These are phyloP conservation scores for Metschnikowia continentalis DNA, from an alignment of 805 yeast species.

Conservation along the genomic window DNA sequence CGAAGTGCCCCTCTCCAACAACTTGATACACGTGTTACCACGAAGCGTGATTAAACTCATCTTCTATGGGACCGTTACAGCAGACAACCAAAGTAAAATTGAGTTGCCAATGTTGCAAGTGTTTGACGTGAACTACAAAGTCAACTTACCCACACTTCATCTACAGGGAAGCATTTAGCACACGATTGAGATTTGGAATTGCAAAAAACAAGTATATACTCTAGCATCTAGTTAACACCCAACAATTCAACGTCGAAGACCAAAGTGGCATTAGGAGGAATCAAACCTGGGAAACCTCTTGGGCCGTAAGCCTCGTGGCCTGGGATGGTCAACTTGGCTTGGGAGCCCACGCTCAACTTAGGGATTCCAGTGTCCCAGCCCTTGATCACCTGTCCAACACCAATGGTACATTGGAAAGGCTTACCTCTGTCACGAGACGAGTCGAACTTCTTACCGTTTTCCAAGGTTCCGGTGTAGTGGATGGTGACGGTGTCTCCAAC, in stretches of 20 bases:
- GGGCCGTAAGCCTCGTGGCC: conserved; percentile 91
- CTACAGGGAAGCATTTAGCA: conserved; percentile 3
- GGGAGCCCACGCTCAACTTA: conserved; percentile 86
- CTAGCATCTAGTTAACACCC: conserved; percentile 40
- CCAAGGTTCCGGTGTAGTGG: conserved; percentile 93
- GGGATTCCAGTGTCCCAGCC: conserved; percentile 98
- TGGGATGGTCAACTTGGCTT: conserved; percentile 88
- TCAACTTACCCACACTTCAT: conserved; percentile 40
- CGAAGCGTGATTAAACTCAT: conserved; percentile 46
- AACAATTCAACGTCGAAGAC: conserved; percentile 77
- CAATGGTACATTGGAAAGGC: conserved; percentile 91
- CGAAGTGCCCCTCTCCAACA: conserved; percentile 27
- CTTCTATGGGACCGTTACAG: conserved; percentile 21
- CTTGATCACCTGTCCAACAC: conserved; percentile 93
- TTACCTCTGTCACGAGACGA: conserved; percentile 92
- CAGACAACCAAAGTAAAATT: conserved; percentile 15
- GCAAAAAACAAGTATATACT: not conserved
- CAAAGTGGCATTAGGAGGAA: conserved; percentile 95
- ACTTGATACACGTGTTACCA: conserved; percentile 55
- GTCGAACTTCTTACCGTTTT: conserved; percentile 93
- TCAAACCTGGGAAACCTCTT: conserved; percentile 94
- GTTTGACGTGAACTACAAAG: conserved; percentile 65
- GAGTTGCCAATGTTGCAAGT: conserved; percentile 61
- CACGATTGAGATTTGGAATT: not conserved
- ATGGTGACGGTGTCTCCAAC: conserved; percentile 86